Conservation (phyloP, 257 asterid species). For the Ballota nigra region DNA sequence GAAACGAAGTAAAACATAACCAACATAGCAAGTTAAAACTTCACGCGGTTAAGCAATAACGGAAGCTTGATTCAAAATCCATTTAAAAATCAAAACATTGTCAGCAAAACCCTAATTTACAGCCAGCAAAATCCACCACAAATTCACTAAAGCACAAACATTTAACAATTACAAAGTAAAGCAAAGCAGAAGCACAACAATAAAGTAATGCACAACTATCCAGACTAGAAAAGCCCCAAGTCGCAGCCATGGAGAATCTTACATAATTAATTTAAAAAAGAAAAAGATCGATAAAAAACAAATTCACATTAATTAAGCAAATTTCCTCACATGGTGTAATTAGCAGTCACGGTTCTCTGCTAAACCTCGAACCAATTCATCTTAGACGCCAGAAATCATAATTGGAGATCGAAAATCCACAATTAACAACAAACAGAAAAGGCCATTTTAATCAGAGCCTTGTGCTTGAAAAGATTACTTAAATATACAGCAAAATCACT, state of each 20-base stretch:
- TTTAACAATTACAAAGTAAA: neutral
- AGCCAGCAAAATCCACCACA: conserved; percentile 1
- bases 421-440: neutral
- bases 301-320: conserved; percentile 16
- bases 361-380: conserved; percentile 22
- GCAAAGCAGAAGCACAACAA: neutral
- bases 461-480: neutral
- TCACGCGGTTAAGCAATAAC: neutral
- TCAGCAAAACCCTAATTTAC: conserved; percentile 37
- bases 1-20: neutral
- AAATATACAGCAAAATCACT: neutral
- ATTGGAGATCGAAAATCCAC: conserved; percentile 31
- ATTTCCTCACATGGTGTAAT: neutral
- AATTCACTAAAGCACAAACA: conserved; percentile 18
- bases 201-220: neutral
- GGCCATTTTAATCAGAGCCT: neutral
- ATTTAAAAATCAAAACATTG: neutral
- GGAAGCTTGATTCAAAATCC: neutral
- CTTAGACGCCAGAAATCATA: conserved; percentile 12
- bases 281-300: conserved; percentile 31
- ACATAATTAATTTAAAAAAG: neutral
- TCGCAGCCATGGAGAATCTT: conserved; percentile 5
- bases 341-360: neutral
- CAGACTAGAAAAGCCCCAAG: conserved; percentile 13
- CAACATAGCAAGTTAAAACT: neutral